Evolutionary conservation across 2,329 filamentous ascomycete species (phyloP).

Genomic region (Claviceps humidiphila): DNA sequence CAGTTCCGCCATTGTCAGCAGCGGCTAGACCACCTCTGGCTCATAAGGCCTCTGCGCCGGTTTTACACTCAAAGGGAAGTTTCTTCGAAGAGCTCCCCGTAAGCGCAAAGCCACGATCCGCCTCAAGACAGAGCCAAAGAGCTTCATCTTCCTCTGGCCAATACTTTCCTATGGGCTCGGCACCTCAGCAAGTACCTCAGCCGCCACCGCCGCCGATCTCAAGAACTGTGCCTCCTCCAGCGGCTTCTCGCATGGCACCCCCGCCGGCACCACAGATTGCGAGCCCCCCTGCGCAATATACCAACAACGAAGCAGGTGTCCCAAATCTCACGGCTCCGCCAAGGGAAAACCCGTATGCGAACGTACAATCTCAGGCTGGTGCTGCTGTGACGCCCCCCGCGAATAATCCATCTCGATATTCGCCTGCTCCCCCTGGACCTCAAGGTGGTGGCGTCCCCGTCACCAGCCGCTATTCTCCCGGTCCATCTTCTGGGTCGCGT

Average conservation of each 20-base stretch:
- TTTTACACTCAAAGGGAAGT: constrained; percentile 32
- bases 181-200: neutral
- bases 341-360: constrained; percentile 39
- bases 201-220: constrained; percentile 18
- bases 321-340: constrained; percentile 39
- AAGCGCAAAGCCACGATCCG: constrained; percentile 45
- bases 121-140: constrained; percentile 37
- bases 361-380: constrained; percentile 24
- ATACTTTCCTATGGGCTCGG: constrained; percentile 4
- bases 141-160: constrained; percentile 25
- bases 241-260: constrained; percentile 8
- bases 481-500: constrained; percentile 25
- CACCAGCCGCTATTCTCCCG: constrained; percentile 40
- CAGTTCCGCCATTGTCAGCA: neutral
- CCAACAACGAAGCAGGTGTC: constrained; percentile 12
- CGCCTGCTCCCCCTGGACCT: constrained; percentile 39
- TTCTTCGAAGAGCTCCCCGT: constrained; percentile 73
- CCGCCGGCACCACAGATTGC: constrained; percentile 9
- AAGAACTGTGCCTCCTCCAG: constrained; percentile 14
- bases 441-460: constrained; percentile 22
- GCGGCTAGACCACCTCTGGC: constrained; percentile 15
- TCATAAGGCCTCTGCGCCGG: constrained; percentile 21
- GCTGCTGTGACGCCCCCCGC: constrained; percentile 20
- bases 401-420: constrained; percentile 40
- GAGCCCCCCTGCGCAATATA: constrained; percentile 7